Evolutionary conservation across 1,139 yeast genomes (phyloP), one percentile per base, ranked within the genome.

Genomic region (Suhomyces taliae): DNA sequence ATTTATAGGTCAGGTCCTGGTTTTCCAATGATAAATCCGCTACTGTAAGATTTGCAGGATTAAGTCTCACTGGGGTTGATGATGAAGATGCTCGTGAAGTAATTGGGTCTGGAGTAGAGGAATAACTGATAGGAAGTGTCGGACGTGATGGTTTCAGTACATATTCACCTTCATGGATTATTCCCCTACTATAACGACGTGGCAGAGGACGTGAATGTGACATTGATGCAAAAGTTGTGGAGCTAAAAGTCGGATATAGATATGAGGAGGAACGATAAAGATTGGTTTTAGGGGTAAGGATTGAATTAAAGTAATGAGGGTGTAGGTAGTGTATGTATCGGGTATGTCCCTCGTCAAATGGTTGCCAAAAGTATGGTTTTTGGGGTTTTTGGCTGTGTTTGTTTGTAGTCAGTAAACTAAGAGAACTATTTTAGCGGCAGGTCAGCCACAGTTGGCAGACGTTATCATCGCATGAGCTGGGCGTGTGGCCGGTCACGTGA

Each of bases 151-250:
- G 68, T 29, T 57, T 53, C 37, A 59, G 61, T 4, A 60, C 60
- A 45, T 59, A 66, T 46, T 69, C 74, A 7, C 71, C 72, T 49
- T 69, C 74, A 45, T 70, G 74, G n/a, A 63, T 62, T 35, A 53
- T 57, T 7, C 60, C 59, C 15, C 54, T 38, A 14, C 43, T 46
- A 39, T 44, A 54, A 6, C 35, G 26, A 10, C 43, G 37, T n/a
- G 31, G 41, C 14, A 27, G 44, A 5, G 31, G 37, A 9, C 8
- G n/a, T 7, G 27, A 6, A 27, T 34, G 38, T 27, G 37, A 34
- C 14, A 34, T 14, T 9, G 36, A 19, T 19, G 24, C 34, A 10
- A n/a, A n/a, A 11, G 34, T 32, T 11, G n/a, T 32, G 12, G 34
- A n/a, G n/a, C 12, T 32, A 11, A n/a, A 32, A 32, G n/a, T 4